Percentiles rank a stretch among this genome's conserved stretches.
phyloP scores from a whole-genome alignment of 805 yeast genomes.

The Scheffersomyces amazonensis region DNA sequence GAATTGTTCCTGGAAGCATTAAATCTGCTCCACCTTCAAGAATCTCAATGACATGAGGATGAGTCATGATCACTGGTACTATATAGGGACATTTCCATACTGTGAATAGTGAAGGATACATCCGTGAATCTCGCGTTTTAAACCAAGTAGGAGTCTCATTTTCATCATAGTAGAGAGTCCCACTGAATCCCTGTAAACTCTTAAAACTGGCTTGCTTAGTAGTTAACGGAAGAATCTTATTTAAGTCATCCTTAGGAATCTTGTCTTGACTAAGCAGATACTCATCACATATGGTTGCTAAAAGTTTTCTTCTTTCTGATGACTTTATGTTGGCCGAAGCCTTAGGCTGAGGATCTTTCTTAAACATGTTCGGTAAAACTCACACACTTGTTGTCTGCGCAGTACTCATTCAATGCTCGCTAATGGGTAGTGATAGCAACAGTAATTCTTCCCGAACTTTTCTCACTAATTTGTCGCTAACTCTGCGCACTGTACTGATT shows the following conservation, averaged over 20 bases:
- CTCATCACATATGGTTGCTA: constrained; percentile 38
- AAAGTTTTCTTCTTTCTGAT: constrained; percentile 67
- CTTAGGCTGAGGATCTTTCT: constrained; percentile 59
- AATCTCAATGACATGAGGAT: constrained; percentile 66
- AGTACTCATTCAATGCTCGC: no score
- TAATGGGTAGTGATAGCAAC: no score
- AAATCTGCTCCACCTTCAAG: constrained; percentile 78
- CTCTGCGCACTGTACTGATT: no score
- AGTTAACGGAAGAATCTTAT: constrained; percentile 46
- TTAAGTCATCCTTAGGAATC: constrained; percentile 40
- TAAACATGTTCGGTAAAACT: no score
- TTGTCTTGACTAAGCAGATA: constrained; percentile 38
- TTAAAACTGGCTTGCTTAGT: constrained; percentile 65
- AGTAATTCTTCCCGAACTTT: no score
- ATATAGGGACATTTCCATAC: constrained; percentile 68
- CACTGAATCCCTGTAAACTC: constrained; percentile 49
- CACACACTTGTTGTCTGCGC: no score
- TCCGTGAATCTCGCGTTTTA: constrained; percentile 49
- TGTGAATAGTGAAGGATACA: constrained; percentile 71
- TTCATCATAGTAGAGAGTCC: constrained; percentile 63
- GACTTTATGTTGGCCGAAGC: constrained; percentile 77
- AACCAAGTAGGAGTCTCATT: constrained; percentile 73
- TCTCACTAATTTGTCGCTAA: no score
- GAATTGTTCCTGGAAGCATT: constrained; percentile 70
- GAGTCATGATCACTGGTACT: constrained; percentile 69